Evolutionary conservation across 306 rosid species (phyloP).

Genomic region (Prunus davidiana): DNA sequence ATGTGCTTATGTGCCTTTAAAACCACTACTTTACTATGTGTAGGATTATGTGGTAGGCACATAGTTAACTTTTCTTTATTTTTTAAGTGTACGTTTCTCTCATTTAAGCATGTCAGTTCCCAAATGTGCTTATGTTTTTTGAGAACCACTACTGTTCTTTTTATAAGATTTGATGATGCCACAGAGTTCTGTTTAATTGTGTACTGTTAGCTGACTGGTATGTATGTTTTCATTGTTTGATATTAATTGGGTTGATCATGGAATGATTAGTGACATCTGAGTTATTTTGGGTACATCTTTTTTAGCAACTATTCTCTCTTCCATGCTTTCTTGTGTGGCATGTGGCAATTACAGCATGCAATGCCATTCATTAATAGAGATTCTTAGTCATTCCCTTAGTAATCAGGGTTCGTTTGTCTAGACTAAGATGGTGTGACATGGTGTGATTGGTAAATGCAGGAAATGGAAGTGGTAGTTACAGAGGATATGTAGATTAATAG

Average conservation of each 20-base stretch:
- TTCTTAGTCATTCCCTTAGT: constrained; percentile 23
- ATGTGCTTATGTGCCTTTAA: neutral
- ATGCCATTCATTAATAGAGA: constrained; percentile 18
- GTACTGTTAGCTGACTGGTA: neutral
- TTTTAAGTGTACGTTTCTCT: too few relatives aligned
- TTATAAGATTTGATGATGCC: neutral
- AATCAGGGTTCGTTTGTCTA: constrained; percentile 25
- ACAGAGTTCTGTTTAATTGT: neutral
- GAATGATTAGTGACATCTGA: constrained; percentile 17
- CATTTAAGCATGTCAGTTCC: too few relatives aligned
- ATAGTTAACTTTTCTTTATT: too few relatives aligned
- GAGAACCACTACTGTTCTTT: too few relatives aligned
- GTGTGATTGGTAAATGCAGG: constrained; percentile 43
- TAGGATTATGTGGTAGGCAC: too few relatives aligned
- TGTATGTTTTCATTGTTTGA: neutral
- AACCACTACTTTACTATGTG: neutral
- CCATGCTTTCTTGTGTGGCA: constrained; percentile 4
- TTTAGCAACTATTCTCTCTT: constrained; percentile 19
- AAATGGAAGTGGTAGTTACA: constrained; percentile 23
- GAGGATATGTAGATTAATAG: constrained; percentile 29
- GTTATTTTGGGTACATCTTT: constrained; percentile 22
- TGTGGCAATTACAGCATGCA: constrained; percentile 36
- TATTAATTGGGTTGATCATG: constrained; percentile 1
- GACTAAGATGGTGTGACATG: constrained; percentile 32
- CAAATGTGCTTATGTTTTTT: neutral